Evolutionary conservation across 164 flowering plant genomes (phyloP), one percentile per base, ranked within the genome.

Genomic region (Liriodendron chinense): DNA sequence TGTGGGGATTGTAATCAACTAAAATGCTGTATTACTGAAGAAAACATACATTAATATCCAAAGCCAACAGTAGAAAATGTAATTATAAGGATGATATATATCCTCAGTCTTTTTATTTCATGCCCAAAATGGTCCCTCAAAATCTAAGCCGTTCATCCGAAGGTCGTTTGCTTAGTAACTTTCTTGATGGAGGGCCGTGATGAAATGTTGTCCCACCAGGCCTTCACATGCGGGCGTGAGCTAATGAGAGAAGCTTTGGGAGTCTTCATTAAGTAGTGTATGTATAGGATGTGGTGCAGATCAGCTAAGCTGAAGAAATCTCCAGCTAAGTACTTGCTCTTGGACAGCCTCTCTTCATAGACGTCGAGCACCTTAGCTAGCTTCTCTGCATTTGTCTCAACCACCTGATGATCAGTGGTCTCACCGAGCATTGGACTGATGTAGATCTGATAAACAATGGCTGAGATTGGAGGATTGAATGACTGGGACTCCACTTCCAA

Each of bases 201-300:
- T 9, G 87, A 84, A 7, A 89, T 82, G 72, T 80, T 88, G 25
- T 84, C 88, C 91, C 91, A 85, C 91, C 94, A 89, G 0, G 89
- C 88, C 82, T 82, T 84, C 22, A 90, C 92, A 26, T 82, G 87
- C 16, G 89, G 85, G 71, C 91, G 85, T 1, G 69, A 75, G 10
- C 75, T 78, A 1, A 88, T 64, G 24, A 87, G 64, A 0, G 81
- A 65, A 18, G 88, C 85, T 22, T 70, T 76, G 0, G 78, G 82
- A 0, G 90, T 87, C 79, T 78, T 81, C 90, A 90, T 89, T 48
- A 90, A 64, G 67, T 88, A 88, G 72, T 67, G 65, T 1, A 82
- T 83, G 82, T 82, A 85, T 0, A 89, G 70, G 7, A 88, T 66
- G 76, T 90, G 90, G 72, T 86, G 81, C 16, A 87, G 73, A 74